Percentiles rank a stretch among this genome's conserved stretches.
These are phyloP conservation scores for Clitocybe nebularis DNA, from an alignment of 1,284 basidiomycete species.

Conservation along the genomic window DNA sequence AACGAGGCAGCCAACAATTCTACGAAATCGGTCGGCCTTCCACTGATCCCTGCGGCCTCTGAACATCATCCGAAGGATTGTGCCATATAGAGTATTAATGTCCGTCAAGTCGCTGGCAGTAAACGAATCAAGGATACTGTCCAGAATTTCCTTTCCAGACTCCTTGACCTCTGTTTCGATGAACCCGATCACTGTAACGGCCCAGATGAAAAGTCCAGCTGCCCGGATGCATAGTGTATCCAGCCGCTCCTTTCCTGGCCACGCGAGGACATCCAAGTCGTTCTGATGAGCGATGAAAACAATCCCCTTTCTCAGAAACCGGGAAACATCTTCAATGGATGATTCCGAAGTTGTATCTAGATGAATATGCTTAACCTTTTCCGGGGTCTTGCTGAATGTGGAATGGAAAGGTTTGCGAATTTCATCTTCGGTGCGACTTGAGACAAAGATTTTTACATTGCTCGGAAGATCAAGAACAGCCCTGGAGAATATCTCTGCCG, in stretches of 20 bases:
- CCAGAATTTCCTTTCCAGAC: slow-evolving; percentile 3
- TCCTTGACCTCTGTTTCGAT: slow-evolving; percentile 4
- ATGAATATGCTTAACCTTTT: slow-evolving; percentile 10
- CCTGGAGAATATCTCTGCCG: slow-evolving; percentile 10
- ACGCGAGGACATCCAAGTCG: slow-evolving; percentile 3
- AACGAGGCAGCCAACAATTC: slow-evolving; percentile 7
- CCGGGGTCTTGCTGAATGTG: neutral
- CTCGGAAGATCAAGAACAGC: slow-evolving; percentile 6
- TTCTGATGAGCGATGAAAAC: slow-evolving; percentile 4
- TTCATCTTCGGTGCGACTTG: slow-evolving; percentile 12
- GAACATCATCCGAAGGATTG: slow-evolving; percentile 7
- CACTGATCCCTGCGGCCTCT: no score
- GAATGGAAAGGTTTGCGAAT: slow-evolving; percentile 7
- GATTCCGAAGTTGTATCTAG: slow-evolving; percentile 6
- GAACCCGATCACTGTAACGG: slow-evolving; percentile 8
- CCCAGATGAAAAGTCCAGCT: slow-evolving; percentile 11
- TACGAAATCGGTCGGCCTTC: slow-evolving; percentile 2
- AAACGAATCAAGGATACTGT: slow-evolving; percentile 2
- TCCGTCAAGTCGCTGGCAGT: slow-evolving; percentile 2
- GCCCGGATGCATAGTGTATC: slow-evolving; percentile 6
- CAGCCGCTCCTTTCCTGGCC: slow-evolving; percentile 12
- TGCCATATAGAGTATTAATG: slow-evolving; percentile 12
- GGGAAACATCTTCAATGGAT: slow-evolving; percentile 11
- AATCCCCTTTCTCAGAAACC: slow-evolving; percentile 5
- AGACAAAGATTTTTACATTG: slow-evolving; percentile 13